phyloP scores from a whole-genome alignment of 768 basidiomycete species.

The Suillus decipiens region DNA sequence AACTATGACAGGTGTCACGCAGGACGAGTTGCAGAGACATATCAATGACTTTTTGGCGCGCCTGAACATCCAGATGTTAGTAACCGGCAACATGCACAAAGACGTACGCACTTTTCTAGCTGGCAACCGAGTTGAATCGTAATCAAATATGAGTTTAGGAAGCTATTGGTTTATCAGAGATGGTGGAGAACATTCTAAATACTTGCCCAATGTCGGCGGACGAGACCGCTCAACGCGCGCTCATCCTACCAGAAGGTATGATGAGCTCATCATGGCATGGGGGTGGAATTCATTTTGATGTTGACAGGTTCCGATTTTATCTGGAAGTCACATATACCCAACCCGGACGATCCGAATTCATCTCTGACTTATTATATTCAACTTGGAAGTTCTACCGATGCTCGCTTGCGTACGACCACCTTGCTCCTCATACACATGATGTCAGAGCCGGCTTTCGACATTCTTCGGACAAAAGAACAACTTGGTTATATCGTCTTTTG shows the following conservation, averaged over 20 bases:
- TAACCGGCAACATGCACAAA: constrained; percentile 82
- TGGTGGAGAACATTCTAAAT: constrained; percentile 66
- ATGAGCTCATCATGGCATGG: neutral
- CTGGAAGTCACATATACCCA: constrained; percentile 68
- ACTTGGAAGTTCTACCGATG: constrained; percentile 68
- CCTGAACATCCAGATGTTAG: constrained; percentile 70
- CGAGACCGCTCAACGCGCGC: constrained; percentile 54
- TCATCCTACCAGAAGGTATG: constrained; percentile 74
- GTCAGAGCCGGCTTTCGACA: constrained; percentile 89
- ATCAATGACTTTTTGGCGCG: constrained; percentile 58
- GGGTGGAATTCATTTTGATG: constrained; percentile 16
- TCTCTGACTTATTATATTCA: constrained; percentile 85
- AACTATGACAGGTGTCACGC: constrained; percentile 57
- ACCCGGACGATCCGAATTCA: constrained; percentile 86
- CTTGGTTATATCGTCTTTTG: constrained; percentile 89
- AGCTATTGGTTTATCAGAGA: constrained; percentile 70
- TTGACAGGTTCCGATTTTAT: constrained; percentile 66
- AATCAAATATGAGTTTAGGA: constrained; percentile 49
- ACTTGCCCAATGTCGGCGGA: constrained; percentile 53
- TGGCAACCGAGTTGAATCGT: neutral
- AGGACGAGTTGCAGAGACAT: constrained; percentile 69
- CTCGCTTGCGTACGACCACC: constrained; percentile 62
- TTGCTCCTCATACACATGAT: constrained; percentile 82
- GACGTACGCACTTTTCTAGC: constrained; percentile 52
- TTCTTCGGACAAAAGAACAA: constrained; percentile 92